These are phyloP conservation scores for Leishmania lainsoni DNA, from an alignment of 208 protist species.

Conservation along the genomic window DNA sequence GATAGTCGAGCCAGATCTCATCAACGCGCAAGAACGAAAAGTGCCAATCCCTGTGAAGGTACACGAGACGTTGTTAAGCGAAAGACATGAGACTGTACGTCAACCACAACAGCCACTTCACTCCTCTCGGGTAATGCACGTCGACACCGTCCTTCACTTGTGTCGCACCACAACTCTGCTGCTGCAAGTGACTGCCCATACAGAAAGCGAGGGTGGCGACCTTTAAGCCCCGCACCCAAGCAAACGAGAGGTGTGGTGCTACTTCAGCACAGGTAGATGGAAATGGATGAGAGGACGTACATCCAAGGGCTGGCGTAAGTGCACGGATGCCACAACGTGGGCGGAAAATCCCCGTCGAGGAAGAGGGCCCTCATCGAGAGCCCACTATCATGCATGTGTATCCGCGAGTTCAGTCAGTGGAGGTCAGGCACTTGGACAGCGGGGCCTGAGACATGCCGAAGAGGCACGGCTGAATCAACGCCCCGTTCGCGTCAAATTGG, in stretches of 20 bases:
- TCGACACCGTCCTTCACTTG: background rate
- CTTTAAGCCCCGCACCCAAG: background rate
- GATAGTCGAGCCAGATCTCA: background rate
- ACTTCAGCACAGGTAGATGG: background rate
- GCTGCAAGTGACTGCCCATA: background rate
- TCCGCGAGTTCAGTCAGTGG: background rate
- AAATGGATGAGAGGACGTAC: background rate
- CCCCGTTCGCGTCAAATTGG: conserved; percentile 38
- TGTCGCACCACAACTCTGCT: background rate
- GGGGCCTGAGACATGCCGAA: conserved; percentile 51
- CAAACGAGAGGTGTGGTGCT: background rate
- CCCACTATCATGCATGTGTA: background rate
- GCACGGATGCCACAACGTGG: background rate
- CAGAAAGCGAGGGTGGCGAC: background rate
- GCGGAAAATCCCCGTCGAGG: background rate
- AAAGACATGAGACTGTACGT: background rate
- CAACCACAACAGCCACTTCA: background rate
- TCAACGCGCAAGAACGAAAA: background rate
- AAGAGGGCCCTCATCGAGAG: background rate
- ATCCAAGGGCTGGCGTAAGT: background rate
- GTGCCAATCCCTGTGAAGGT: background rate
- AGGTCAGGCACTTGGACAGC: conserved; percentile 27
- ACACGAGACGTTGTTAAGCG: background rate
- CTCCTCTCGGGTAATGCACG: background rate
- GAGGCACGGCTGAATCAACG: conserved; percentile 50